Evolutionary conservation across 345 rosid species (phyloP).

Genomic region (Salix udensis): DNA sequence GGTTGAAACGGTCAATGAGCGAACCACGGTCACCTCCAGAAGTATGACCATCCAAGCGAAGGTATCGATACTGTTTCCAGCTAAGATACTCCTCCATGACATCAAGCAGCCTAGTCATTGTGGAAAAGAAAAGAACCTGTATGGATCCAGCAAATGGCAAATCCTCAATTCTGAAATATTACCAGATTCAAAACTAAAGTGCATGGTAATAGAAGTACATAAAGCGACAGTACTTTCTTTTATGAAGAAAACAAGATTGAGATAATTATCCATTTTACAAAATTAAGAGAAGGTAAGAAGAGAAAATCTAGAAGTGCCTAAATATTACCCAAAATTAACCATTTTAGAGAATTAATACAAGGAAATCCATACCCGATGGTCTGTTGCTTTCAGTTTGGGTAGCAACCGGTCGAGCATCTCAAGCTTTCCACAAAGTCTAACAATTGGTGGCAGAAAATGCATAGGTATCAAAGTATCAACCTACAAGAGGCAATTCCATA

Average conservation of each 20-base stretch:
- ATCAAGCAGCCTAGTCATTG: conserved; percentile 96
- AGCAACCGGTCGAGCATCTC: conserved; percentile 91
- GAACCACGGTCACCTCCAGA: conserved; percentile 88
- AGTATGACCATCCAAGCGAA: conserved; percentile 91
- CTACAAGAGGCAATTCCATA: conserved; percentile 35
- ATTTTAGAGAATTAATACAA: conserved; percentile 5
- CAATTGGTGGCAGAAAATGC: conserved; percentile 75
- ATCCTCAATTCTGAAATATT: not conserved
- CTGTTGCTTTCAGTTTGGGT: conserved; percentile 87
- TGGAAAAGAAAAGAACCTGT: conserved; percentile 93
- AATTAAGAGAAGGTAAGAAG: not conserved
- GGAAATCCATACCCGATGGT: conserved; percentile 68
- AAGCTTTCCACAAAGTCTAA: conserved; percentile 92
- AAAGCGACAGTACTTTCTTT: not conserved
- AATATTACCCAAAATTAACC: not conserved
- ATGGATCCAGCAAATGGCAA: conserved; percentile 16
- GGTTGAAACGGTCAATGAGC: conserved; percentile 70
- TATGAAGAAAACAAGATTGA: not conserved
- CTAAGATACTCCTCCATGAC: conserved; percentile 89
- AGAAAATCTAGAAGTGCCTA: not conserved
- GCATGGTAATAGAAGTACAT: not conserved
- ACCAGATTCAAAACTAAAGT: not conserved
- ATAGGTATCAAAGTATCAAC: conserved; percentile 65
- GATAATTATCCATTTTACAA: not conserved
- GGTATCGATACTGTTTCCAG: conserved; percentile 68